A percentile compares a stretch with the other conserved stretches of the same genome.
These are phyloP conservation scores for Candida morakotiae DNA, from an alignment of 805 yeast genomes.

Conservation along the genomic window DNA sequence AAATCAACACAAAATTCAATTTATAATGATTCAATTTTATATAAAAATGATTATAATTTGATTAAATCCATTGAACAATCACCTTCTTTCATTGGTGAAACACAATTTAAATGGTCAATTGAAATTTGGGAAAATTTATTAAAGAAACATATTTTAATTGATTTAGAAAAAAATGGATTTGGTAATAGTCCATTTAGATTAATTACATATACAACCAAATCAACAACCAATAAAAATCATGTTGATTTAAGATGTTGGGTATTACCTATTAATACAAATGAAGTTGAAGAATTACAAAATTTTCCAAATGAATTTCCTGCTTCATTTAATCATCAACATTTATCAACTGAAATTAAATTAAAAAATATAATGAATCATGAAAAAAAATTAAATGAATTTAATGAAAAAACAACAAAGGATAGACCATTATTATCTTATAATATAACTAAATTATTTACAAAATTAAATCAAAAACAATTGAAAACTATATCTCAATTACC, in stretches of 20 bases:
- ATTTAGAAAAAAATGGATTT: slow-evolving; percentile 15
- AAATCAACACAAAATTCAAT: background rate
- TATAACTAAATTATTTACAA: background rate
- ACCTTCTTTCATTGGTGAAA: slow-evolving; percentile 55
- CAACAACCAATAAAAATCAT: background rate
- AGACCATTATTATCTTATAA: slow-evolving; percentile 1
- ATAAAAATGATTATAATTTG: background rate
- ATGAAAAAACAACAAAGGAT: slow-evolving; percentile 15
- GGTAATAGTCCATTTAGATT: slow-evolving; percentile 22
- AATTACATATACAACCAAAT: slow-evolving; percentile 12
- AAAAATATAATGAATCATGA: slow-evolving; percentile 21
- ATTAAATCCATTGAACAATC: slow-evolving; percentile 21
- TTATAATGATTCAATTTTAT: background rate
- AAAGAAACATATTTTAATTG: slow-evolving; percentile 20
- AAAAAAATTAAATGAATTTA: slow-evolving; percentile 21
- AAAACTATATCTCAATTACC: background rate
- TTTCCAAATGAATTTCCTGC: slow-evolving; percentile 23
- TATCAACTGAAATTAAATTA: slow-evolving; percentile 19
- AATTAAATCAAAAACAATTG: background rate
- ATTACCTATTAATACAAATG: slow-evolving; percentile 20
- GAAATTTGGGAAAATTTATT: slow-evolving; percentile 41
- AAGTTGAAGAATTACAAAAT: slow-evolving; percentile 20
- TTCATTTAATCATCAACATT: slow-evolving; percentile 21
- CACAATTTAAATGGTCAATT: slow-evolving; percentile 62
- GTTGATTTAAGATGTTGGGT: slow-evolving; percentile 21